phyloP scores from a whole-genome alignment of 495 filamentous ascomycete genomes.

The Podospora pseudoanserina region DNA sequence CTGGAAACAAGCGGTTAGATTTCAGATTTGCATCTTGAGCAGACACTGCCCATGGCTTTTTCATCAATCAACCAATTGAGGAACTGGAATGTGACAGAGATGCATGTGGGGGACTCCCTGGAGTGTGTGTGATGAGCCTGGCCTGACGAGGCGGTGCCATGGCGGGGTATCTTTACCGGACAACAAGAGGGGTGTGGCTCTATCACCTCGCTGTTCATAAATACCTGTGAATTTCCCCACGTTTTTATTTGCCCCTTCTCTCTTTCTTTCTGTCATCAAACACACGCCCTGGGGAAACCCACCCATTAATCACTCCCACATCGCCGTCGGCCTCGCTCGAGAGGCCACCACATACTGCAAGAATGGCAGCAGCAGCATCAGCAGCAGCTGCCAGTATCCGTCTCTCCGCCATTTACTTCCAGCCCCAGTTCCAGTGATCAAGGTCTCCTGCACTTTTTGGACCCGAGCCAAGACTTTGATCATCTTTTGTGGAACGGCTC shows the following conservation, averaged over 20 bases:
- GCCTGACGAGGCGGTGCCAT: background rate
- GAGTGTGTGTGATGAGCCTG: background rate
- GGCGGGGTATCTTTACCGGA: background rate
- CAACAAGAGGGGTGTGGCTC: background rate
- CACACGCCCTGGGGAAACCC: background rate
- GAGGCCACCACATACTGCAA: slow-evolving; percentile 19
- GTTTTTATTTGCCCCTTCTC: background rate
- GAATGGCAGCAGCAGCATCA: slow-evolving; percentile 16
- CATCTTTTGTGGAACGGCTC: slow-evolving; percentile 8
- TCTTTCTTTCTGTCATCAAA: background rate
- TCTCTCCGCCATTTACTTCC: slow-evolving; percentile 12
- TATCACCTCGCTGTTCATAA: background rate
- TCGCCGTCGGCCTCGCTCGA: background rate
- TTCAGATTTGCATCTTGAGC: slow-evolving; percentile 42
- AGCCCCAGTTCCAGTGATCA: slow-evolving; percentile 15
- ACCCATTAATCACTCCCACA: background rate
- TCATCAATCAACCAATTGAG: background rate
- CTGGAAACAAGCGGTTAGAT: slow-evolving; percentile 68
- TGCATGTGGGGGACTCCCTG: background rate
- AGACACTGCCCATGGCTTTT: background rate
- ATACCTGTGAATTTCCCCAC: too few species aligned
- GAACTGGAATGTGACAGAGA: background rate
- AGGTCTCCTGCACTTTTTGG: background rate
- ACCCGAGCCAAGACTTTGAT: slow-evolving; percentile 13
- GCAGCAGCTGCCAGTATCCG: slow-evolving; percentile 7